These are phyloP conservation scores for Cladosporium oxysporum DNA, from an alignment of 2,329 filamentous ascomycete species.

Conservation along the genomic window DNA sequence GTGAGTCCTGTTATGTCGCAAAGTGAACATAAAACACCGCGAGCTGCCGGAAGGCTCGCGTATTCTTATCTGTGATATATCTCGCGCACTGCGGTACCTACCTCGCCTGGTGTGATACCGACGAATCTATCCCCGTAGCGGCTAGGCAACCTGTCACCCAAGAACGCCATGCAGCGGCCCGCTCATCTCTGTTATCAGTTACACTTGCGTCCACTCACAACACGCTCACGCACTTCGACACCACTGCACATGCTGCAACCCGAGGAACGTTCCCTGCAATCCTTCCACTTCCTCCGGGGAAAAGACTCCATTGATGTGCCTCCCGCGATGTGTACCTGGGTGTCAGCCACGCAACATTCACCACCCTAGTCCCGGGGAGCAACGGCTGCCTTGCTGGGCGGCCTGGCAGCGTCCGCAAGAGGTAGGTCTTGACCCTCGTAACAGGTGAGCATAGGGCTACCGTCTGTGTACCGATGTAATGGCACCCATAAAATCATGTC, in stretches of 20 bases:
- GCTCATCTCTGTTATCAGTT: slow-evolving; percentile 17
- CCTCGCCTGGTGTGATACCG: slow-evolving; percentile 7
- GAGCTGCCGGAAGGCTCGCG: not conserved
- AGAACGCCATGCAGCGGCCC: slow-evolving; percentile 19
- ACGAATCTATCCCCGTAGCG: not conserved
- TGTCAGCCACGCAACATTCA: not conserved
- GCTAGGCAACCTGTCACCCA: slow-evolving; percentile 13
- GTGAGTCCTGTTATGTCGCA: not conserved
- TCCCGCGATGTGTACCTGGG: not conserved
- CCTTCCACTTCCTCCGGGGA: slow-evolving; percentile 8
- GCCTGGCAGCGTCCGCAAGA: not conserved
- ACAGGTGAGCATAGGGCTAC: not conserved
- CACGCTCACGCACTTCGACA: not conserved
- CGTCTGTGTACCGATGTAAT: not conserved
- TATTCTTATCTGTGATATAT: slow-evolving; percentile 18
- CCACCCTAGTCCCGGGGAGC: slow-evolving; percentile 10
- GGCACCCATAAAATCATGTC: slow-evolving; percentile 5
- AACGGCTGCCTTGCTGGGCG: not conserved
- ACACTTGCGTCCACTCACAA: slow-evolving; percentile 13
- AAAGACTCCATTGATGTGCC: not conserved
- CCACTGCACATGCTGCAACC: not conserved
- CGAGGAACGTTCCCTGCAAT: slow-evolving; percentile 2
- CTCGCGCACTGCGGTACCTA: not conserved
- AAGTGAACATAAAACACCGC: not conserved
- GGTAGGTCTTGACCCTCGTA: not conserved